Base-by-base conservation (phyloP, 2,329 filamentous ascomycete species). In the Stemphylium beticola region DNA sequence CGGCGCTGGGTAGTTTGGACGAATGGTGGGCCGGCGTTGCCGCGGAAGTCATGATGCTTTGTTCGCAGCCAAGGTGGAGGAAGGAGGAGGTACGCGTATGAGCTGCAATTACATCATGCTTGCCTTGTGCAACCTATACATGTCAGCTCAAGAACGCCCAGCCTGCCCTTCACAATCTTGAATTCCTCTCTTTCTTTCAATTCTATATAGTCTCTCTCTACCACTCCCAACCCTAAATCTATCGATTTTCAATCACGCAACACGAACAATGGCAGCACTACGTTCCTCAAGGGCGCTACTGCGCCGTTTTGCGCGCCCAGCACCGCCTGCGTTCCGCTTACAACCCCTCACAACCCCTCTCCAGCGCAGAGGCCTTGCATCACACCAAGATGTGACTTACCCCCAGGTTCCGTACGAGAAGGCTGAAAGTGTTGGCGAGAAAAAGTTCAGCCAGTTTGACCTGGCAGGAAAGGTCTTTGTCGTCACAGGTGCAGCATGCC, bases 401-500 rank as follows among this genome's bases (percentile, higher is more conserved):
- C 40, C 54, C 2, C 52, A 62, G 17, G 58, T 58, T 20, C 64
- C 62, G 4, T 66, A 67, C n/a, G 41, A 56, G 14, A 68, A 61
- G 39, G 43, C 22, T 8, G 64, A 67, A 14, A 55, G 43, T 14
- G 61, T 64, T 0, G 63, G 60, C 29, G 48, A 54, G 2, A 64
- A 65, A 37, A 49, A 29, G 17, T 64, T 67, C 11, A 62, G 61
- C 43, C 64, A 65, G 7, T 74, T 74, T 32, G 68, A 74, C 45
- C 41, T 74, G 29, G 56, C 37, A 1, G 70, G 66, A 5, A 71
- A 70, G 45, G 69, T 74, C 8, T 74, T 73, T 24, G 61, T 74
- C 83, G 83, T 72, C 81, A 95, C 66, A 81, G 85, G 66, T 66
- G 84, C 84, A 76, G 57, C 89, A 84, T 74, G 80, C 87, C 3